These are phyloP conservation scores for Blepharisma stoltei DNA, from an alignment of 73 alveolate species.

Conservation along the genomic window DNA sequence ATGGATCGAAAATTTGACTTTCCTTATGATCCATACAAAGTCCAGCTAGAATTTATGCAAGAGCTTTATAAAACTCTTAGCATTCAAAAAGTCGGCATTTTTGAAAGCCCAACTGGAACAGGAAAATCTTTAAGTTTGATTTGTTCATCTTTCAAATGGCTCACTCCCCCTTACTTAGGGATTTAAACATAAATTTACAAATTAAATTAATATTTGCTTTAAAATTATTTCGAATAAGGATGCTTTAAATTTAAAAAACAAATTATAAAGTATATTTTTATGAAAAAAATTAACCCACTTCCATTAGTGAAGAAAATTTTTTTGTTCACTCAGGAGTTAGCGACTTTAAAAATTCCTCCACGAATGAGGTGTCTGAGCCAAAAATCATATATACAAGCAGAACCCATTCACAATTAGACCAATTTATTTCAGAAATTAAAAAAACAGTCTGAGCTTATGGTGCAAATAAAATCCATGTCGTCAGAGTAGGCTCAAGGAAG, in stretches of 20 bases:
- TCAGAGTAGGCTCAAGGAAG: conserved; percentile 73
- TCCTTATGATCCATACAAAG: conserved; percentile 65
- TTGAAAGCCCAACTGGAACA: conserved; percentile 88
- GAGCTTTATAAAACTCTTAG: conserved; percentile 46
- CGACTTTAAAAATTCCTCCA: too few species aligned
- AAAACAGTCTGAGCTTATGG: conserved; percentile 58
- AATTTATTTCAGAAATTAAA: conserved; percentile 66
- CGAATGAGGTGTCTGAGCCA: too few species aligned
- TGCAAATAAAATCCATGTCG: conserved; percentile 41
- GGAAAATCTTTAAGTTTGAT: conserved; percentile 66
- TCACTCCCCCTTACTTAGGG: too few species aligned
- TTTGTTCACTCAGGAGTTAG: too few species aligned
- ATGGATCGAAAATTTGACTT: conserved; percentile 33
- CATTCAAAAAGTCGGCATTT: conserved; percentile 52
- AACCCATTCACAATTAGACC: conserved; percentile 81
- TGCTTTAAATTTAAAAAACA: too few species aligned
- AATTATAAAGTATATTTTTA: too few species aligned
- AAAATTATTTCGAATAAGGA: too few species aligned
- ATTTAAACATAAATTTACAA: too few species aligned
- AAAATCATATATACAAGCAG: conserved; percentile 70
- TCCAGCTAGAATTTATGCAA: conserved; percentile 57
- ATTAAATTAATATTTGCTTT: too few species aligned
- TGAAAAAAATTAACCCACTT: too few species aligned
- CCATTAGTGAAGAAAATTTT: too few species aligned
- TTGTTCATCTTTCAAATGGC: conserved; percentile 44